Conservation (phyloP, 2,329 filamentous ascomycete genomes). For the Botrytis fragariae region DNA sequence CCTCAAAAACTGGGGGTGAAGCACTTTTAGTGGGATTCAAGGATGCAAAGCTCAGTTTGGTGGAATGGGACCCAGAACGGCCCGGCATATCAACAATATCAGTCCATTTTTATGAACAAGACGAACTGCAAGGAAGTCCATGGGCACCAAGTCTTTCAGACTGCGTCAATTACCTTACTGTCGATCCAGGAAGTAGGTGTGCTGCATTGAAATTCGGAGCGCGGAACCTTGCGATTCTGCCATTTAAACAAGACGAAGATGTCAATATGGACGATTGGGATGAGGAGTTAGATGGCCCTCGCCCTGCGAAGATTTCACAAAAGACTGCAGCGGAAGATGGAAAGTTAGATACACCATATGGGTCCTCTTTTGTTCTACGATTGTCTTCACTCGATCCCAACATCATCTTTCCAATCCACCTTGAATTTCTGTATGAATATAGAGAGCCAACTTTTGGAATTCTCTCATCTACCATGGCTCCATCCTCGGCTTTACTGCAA, state of each 20-base stretch:
- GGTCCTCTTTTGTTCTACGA: slow-evolving; percentile 88
- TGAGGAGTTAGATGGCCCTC: slow-evolving; percentile 71
- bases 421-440: slow-evolving; percentile 94
- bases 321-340: slow-evolving; percentile 33
- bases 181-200: slow-evolving; percentile 89
- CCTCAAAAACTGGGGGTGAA: slow-evolving; percentile 77
- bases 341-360: slow-evolving; percentile 65
- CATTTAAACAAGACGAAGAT: slow-evolving; percentile 88
- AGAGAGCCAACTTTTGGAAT: slow-evolving; percentile 97
- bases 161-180: slow-evolving; percentile 77
- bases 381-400: slow-evolving; percentile 84
- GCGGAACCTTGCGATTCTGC: slow-evolving; percentile 86
- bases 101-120: slow-evolving; percentile 97
- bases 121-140: slow-evolving; percentile 78
- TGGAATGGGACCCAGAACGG: slow-evolving; percentile 87
- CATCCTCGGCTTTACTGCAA: slow-evolving; percentile 68
- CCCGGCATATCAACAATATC: slow-evolving; percentile 82
- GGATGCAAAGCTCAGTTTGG: slow-evolving; percentile 87
- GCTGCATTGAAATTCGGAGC: slow-evolving; percentile 90
- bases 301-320: slow-evolving; percentile 45
- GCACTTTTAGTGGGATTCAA: slow-evolving; percentile 80
- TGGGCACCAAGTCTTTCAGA: slow-evolving; percentile 75
- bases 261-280: slow-evolving; percentile 91
- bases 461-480: slow-evolving; percentile 71
- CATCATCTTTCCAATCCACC: slow-evolving; percentile 83